Conservation (phyloP, 1,284 basidiomycete genomes). For the Pseudozyma flocculosa region DNA sequence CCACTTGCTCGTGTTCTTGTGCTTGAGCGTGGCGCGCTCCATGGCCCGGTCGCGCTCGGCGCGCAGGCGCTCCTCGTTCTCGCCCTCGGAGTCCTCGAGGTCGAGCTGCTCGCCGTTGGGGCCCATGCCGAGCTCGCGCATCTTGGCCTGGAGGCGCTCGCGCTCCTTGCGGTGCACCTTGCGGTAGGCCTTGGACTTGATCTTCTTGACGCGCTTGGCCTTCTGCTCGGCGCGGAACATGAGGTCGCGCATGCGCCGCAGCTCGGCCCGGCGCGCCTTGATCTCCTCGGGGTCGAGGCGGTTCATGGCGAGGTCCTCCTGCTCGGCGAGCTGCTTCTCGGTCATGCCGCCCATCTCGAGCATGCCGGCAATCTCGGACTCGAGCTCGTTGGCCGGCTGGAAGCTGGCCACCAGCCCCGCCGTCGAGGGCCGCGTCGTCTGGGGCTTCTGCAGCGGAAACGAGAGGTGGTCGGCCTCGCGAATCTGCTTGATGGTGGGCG, state of each 20-base stretch:
- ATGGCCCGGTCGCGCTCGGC: conserved; percentile 67
- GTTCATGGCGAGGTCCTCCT: conserved; percentile 79
- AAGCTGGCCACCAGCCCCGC: conserved; percentile 72
- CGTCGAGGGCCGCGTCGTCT: conserved; percentile 64
- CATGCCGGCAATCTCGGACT: conserved; percentile 49
- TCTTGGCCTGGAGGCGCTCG: conserved; percentile 62
- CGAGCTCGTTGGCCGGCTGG: conserved; percentile 48
- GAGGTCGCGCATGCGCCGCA: conserved; percentile 84
- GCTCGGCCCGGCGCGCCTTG: conserved; percentile 73
- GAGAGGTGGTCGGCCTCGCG: conserved; percentile 81
- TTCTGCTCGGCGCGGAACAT: conserved; percentile 92
- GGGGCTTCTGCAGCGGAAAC: conserved; percentile 74
- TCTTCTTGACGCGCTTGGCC: conserved; percentile 86
- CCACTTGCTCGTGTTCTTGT: conserved; percentile 58
- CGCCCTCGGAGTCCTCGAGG: conserved; percentile 59
- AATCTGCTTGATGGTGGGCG: conserved; percentile 68
- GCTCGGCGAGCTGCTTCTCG: conserved; percentile 71
- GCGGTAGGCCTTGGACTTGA: conserved; percentile 92
- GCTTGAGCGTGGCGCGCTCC: conserved; percentile 55
- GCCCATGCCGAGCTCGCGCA: conserved; percentile 53
- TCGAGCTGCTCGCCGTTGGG: conserved; percentile 1
- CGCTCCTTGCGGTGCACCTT: conserved; percentile 78
- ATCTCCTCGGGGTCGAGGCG: conserved; percentile 82
- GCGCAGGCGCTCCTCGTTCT: conserved; percentile 64
- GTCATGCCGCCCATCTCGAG: conserved; percentile 56